Conservation (phyloP, 192 early-diverging fungal species). For the Rhizophagus clarus region DNA sequence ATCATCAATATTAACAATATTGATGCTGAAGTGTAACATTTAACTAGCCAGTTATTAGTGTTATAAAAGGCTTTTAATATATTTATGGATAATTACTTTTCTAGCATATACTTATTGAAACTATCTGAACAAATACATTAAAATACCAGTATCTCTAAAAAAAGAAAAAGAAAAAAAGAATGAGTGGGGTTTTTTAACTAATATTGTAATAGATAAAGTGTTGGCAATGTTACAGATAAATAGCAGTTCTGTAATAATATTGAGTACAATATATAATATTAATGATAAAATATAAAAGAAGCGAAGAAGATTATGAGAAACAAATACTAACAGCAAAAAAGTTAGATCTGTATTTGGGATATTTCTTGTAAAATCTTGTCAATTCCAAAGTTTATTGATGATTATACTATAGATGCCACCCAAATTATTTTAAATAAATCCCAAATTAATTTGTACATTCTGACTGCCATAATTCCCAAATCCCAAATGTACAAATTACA, state of each 20-base stretch:
- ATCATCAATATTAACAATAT: slow-evolving; percentile 15
- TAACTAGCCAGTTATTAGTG: not conserved
- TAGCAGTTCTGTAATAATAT: slow-evolving; percentile 31
- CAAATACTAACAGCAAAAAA: slow-evolving; percentile 28
- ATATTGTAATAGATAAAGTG: slow-evolving; percentile 21
- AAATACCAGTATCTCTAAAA: slow-evolving; percentile 6
- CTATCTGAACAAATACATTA: slow-evolving; percentile 21
- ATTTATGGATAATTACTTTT: slow-evolving; percentile 43
- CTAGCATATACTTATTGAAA: slow-evolving; percentile 31
- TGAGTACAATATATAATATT: slow-evolving; percentile 32
- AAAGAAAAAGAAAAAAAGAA: not conserved
- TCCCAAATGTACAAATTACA: no score
- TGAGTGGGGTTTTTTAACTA: slow-evolving; percentile 19
- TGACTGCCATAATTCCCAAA: no score
- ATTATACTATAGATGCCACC: no score
- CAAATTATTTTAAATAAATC: no score
- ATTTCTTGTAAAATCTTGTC: slow-evolving; percentile 2
- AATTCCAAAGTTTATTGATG: slow-evolving; percentile 32
- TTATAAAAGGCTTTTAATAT: slow-evolving; percentile 27
- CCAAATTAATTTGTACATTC: no score
- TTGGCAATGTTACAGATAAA: slow-evolving; percentile 27
- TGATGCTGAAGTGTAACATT: slow-evolving; percentile 18
- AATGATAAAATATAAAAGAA: not conserved
- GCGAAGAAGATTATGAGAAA: slow-evolving; percentile 18
- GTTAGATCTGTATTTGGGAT: slow-evolving; percentile 22